Evolutionary conservation across 257 asterid genomes (phyloP), one percentile per base, ranked within the genome.

Genomic region (Thymus quinquecostatus): DNA sequence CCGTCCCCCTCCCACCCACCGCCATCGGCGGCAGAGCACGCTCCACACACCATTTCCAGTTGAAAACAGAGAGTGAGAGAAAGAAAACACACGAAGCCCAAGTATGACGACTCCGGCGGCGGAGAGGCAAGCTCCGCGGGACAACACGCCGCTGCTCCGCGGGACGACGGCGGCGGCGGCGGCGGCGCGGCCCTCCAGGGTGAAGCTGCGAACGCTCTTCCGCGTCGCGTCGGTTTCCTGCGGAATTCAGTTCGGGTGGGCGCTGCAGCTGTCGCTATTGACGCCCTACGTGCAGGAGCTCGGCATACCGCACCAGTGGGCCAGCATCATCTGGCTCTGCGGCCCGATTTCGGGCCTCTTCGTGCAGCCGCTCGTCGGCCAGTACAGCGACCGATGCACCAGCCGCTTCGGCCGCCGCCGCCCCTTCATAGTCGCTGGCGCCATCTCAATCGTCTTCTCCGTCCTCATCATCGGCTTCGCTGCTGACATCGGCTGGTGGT

Each of bases 181-280:
- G 8, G 6, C 69, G n/a, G 53, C 50, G 49, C 68, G 74, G 56
- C 75, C 75, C 32, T 36, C 57, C 0, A 41, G 85, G 33, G 90
- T 84, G 48, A 80, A 77, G 41, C 72, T 93, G 27, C 78, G 90
- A 1, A 77, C 84, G 0, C 88, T 93, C 2, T 75, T 93, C 41
- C 93, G 97, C 53, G 86, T 88, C 1, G 84, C 98, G 0, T 88
- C 98, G 2, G 90, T 93, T 7, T 96, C 97, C 1, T 78, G 96
- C 69, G 98, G 98, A 40, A 91, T 93, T n/a, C 98, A 93, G 78
- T 93, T 90, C 77, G 98, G 98, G 1, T 93, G 98, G 98, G 98
- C 98, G 10, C 75, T 93, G 36, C 97, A 92, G 65, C 77, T 87
- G 3, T 89, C 95, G 1, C 71, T 92, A 1, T 70, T 92, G 14